Evolutionary conservation across 1,284 basidiomycete genomes (phyloP), one percentile per base, ranked within the genome.

Genomic region (Cryptococcus wingfieldii): DNA sequence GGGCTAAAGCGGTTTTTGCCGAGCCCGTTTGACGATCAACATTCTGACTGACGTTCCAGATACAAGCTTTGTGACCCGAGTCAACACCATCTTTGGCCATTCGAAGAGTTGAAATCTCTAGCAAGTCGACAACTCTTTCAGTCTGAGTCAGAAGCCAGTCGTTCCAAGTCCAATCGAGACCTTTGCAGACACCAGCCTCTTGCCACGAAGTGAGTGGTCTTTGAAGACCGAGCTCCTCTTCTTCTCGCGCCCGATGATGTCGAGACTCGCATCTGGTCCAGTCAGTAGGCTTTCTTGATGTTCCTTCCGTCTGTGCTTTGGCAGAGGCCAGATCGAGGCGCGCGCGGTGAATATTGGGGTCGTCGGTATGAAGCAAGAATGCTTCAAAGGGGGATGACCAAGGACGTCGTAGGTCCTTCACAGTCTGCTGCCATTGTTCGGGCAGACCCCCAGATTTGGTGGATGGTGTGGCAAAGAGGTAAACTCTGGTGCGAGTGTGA

Each of bases 31-130:
- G 89, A 14, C 92, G 84, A 74, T 93, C 90, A 31, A 97, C 94
- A 64, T 97, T 97, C 75, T 97, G 93, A 4, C 90, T 94, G n/a
- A 97, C 81, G 75, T 97, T 97, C 94, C 93, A 97, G 1, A 96
- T 88, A 76, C 87, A 92, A 83, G 89, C 92, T 71, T 94, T 93
- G 76, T 85, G 92, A 0, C 84, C 86, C 1, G 91, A 85, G 67
- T 94, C 92, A 34, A 89, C 80, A 1, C 88, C 90, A 50, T 86
- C 82, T 59, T 83, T 84, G 1, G 91, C 89, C 57, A 87, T 85
- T 34, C 92, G 87, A 39, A 97, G 80, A 13, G 88, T 81, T 68
- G 83, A 88, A 66, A 97, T 95, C 68, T 97, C 93, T 83, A 95
- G 87, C 57, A 97, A 76, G 74, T 97, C 93, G 83, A 90, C 88